A percentile compares a stretch with the other conserved stretches of the same genome.
Evolutionary conservation across 805 yeast genomes (phyloP).

Genomic region (Candida ponderosae): DNA sequence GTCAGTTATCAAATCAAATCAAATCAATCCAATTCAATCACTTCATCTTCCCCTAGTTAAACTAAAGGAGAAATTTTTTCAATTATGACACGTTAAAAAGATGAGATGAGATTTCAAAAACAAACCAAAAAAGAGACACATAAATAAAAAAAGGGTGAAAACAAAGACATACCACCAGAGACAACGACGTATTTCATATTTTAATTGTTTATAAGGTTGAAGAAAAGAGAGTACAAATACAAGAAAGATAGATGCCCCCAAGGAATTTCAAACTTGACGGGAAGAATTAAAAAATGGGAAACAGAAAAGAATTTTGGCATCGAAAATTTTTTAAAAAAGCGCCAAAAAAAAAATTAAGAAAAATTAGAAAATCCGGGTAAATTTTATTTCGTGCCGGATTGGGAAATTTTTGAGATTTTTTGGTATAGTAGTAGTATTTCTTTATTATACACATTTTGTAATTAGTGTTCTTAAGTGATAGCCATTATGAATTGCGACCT

Average conservation of each 20-base stretch:
- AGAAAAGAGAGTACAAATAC: not conserved
- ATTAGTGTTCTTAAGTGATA: too few relatives aligned
- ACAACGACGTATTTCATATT: conserved; percentile 97
- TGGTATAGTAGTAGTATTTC: too few relatives aligned
- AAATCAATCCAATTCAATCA: too few relatives aligned
- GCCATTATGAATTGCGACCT: too few relatives aligned
- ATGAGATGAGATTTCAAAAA: not conserved
- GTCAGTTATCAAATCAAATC: too few relatives aligned
- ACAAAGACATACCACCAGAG: conserved; percentile 64
- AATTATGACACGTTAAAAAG: too few relatives aligned
- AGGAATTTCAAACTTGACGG: not conserved
- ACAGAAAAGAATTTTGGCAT: too few relatives aligned
- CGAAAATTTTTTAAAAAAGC: not conserved
- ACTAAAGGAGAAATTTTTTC: too few relatives aligned
- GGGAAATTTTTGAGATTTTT: too few relatives aligned
- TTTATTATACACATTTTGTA: too few relatives aligned
- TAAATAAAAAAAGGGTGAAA: not conserved
- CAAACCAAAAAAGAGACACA: conserved; percentile 1
- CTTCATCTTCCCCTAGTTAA: too few relatives aligned
- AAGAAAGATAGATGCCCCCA: not conserved
- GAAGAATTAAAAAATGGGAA: not conserved
- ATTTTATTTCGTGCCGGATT: too few relatives aligned
- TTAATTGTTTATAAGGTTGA: not conserved
- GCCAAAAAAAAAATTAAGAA: not conserved
- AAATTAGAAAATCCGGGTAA: not conserved